phyloP scores from a whole-genome alignment of 805 yeast genomes.

The Saccharomycopsis sp. region DNA sequence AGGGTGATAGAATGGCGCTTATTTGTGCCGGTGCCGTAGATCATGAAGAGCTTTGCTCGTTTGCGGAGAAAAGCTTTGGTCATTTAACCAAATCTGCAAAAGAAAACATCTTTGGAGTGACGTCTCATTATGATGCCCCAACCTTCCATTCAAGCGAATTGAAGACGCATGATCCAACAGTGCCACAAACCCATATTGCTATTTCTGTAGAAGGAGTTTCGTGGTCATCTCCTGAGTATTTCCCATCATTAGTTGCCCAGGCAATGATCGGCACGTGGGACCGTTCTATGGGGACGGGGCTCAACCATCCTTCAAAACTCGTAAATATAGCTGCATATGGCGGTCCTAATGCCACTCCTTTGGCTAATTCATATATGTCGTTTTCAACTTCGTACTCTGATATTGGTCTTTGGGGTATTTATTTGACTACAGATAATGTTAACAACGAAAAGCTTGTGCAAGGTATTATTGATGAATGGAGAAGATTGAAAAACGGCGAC shows the following conservation, averaged over 20 bases:
- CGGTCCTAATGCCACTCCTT: conserved; percentile 50
- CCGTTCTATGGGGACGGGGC: conserved; percentile 78
- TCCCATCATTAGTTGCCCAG: conserved; percentile 91
- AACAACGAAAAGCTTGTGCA: conserved; percentile 54
- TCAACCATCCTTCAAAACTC: conserved; percentile 79
- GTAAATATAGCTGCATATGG: conserved; percentile 58
- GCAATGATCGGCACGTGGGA: conserved; percentile 98
- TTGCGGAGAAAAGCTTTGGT: conserved; percentile 74
- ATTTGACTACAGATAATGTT: conserved; percentile 67
- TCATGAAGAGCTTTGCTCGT: conserved; percentile 72
- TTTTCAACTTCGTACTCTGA: conserved; percentile 96
- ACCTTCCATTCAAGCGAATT: conserved; percentile 81
- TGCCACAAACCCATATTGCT: conserved; percentile 89
- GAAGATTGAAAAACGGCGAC: conserved; percentile 69
- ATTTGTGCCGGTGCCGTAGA: conserved; percentile 94
- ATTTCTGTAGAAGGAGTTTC: conserved; percentile 96
- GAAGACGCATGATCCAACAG: conserved; percentile 69
- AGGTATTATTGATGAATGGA: conserved; percentile 83
- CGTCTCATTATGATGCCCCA: conserved; percentile 58
- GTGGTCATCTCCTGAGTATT: conserved; percentile 94
- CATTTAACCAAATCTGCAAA: conserved; percentile 46
- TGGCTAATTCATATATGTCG: conserved; percentile 94
- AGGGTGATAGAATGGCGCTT: conserved; percentile 96
- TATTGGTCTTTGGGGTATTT: conserved; percentile 97
- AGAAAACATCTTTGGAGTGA: conserved; percentile 66